Base-by-base conservation (phyloP, 495 filamentous ascomycete genomes). In the Echria macrotheca region DNA sequence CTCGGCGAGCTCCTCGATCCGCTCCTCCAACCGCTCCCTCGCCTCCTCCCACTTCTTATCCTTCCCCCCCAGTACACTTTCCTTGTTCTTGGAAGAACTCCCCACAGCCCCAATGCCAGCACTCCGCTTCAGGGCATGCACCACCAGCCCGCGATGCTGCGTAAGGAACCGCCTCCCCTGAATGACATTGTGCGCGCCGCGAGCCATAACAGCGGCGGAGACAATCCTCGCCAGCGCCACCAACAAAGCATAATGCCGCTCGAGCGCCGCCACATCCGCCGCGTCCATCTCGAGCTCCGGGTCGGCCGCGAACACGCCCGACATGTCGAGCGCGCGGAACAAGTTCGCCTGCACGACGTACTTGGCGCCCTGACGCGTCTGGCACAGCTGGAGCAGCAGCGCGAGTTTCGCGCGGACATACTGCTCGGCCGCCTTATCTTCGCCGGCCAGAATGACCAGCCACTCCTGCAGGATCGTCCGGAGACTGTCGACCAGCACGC, bases 111-210 rank as follows among this genome's bases (percentile, higher is more conserved):
- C 89, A 50, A 96, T 86, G 31, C 83, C 85, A 1, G 87, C 89
- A 61, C 84, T 85, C 38, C 88, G 76, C 68, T 99, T 99, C 60
- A 97, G 87, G n/a, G 94, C 81, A 15, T 89, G 84, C 52, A 94
- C 80, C 50, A 95, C 84, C 52, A 86, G 74, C 50, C 79, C 75
- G 46, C 93, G 71, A 62, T 95, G 90, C 53, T 91, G 85, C 17
- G 72, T 67, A 44, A 97, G 68, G 66, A 99, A 97, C 12, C 67
- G 63, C 25, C 82, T 76, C 11, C 81, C 89, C 55, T 89, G 85
- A 21, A 84, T 73, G 44, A 91, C 79, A 64, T 96, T 96, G 54
- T 91, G 84, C 8, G 82, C 70, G 0, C 94, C 91, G 3, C 87
- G 74, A 44, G 82, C 82, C 17, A 96, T 73, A 8, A 96, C 78